phyloP scores from a whole-genome alignment of 1,284 basidiomycete genomes.

The Sanguinoderma infundibulare region DNA sequence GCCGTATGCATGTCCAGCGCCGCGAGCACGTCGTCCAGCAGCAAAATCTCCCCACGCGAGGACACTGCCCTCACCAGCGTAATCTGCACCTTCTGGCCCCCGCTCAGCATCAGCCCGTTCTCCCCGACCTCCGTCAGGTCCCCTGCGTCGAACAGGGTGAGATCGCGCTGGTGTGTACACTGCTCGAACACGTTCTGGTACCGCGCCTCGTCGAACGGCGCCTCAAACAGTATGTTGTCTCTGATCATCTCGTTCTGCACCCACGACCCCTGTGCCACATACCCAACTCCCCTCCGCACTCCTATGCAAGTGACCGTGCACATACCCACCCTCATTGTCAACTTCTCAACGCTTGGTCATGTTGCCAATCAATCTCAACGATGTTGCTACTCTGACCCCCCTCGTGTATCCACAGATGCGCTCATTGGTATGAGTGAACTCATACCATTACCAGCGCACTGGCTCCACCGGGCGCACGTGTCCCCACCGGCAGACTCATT shows the following conservation, averaged over 20 bases:
- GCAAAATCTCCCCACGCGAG: constrained; percentile 61
- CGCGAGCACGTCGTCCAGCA: constrained; percentile 66
- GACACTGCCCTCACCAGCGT: constrained; percentile 78
- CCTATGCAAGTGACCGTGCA: no score
- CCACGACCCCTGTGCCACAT: constrained; percentile 81
- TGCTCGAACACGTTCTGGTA: constrained; percentile 58
- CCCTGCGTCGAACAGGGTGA: constrained; percentile 71
- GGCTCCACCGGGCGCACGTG: no score
- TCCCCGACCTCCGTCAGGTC: constrained; percentile 77
- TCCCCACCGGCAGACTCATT: no score
- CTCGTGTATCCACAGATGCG: no score
- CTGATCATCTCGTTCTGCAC: constrained; percentile 44
- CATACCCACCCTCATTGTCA: no score
- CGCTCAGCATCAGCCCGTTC: constrained; percentile 66
- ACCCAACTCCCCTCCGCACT: constrained; percentile 70
- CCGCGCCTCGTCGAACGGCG: constrained; percentile 45
- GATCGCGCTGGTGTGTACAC: constrained; percentile 66
- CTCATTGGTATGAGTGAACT: no score
- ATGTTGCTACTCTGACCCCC: no score
- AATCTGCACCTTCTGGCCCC: constrained; percentile 78
- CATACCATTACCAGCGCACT: no score
- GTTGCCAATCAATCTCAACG: no score
- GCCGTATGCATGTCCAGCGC: constrained; percentile 72
- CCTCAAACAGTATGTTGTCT: constrained; percentile 51
- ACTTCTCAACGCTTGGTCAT: no score